phyloP scores from a whole-genome alignment of 2,329 filamentous ascomycete genomes.

The Dothideomycetes sp. region DNA sequence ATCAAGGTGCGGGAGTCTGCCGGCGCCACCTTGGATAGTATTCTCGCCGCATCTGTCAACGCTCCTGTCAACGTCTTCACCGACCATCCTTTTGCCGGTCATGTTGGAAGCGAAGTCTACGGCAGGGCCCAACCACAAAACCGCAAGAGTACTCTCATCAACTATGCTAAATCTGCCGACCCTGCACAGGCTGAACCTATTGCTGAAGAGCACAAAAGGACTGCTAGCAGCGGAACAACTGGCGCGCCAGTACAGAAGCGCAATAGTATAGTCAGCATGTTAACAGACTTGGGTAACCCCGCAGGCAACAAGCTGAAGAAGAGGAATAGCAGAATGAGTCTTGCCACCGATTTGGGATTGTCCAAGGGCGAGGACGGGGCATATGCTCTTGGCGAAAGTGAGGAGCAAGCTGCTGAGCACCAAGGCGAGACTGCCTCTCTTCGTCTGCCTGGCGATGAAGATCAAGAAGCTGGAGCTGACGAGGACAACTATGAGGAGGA shows the following conservation, averaged over 20 bases:
- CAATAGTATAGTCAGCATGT: slow-evolving; percentile 21
- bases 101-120: slow-evolving; percentile 65
- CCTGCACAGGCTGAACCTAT: background rate
- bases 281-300: slow-evolving; percentile 15
- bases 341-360: slow-evolving; percentile 14
- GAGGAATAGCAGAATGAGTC: slow-evolving; percentile 21
- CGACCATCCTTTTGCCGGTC: slow-evolving; percentile 73
- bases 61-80: slow-evolving; percentile 88
- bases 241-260: slow-evolving; percentile 10
- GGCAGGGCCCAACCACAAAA: slow-evolving; percentile 31
- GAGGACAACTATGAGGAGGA: slow-evolving; percentile 23
- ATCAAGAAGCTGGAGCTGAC: slow-evolving; percentile 36
- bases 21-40: slow-evolving; percentile 78
- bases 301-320: slow-evolving; percentile 23
- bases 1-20: slow-evolving; percentile 61
- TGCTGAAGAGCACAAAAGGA: slow-evolving; percentile 6
- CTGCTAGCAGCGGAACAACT: slow-evolving; percentile 9
- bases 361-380: slow-evolving; percentile 9
- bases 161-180: background rate
- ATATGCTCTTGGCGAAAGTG: background rate
- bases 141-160: slow-evolving; percentile 13
- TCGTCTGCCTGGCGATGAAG: slow-evolving; percentile 23
- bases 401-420: background rate
- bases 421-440: background rate
- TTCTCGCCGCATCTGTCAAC: slow-evolving; percentile 76